phyloP scores from a whole-genome alignment of 192 early-diverging fungal genomes.

The Coemansia sp. region DNA sequence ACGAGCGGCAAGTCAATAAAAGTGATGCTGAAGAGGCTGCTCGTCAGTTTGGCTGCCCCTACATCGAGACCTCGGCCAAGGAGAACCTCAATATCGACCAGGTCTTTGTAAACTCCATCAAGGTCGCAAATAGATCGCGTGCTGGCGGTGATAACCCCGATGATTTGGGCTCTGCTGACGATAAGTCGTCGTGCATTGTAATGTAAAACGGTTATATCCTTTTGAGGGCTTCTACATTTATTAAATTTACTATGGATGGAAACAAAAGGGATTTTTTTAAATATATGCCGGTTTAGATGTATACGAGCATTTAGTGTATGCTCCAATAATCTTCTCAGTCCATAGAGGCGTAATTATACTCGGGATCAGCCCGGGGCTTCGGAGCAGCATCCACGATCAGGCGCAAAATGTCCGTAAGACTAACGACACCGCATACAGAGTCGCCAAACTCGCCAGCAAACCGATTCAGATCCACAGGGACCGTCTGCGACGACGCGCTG shows the following conservation, averaged over 20 bases:
- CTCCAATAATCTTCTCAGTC: conserved; percentile 16
- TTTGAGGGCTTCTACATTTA: background rate
- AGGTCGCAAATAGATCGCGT: conserved; percentile 26
- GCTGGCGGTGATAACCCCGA: conserved; percentile 16
- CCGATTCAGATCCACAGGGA: conserved; percentile 20
- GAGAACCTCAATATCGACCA: conserved; percentile 81
- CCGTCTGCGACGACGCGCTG: conserved; percentile 38
- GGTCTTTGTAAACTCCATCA: conserved; percentile 41
- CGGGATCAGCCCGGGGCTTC: conserved; percentile 13
- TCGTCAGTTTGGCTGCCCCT: conserved; percentile 79
- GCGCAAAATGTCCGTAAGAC: conserved; percentile 75
- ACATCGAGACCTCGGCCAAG: conserved; percentile 89
- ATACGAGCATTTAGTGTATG: background rate
- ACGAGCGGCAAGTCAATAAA: conserved; percentile 63
- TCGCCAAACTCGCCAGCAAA: conserved; percentile 41
- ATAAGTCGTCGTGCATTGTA: conserved; percentile 42
- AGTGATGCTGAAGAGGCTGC: conserved; percentile 80
- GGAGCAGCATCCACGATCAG: conserved; percentile 54
- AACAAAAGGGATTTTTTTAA: background rate
- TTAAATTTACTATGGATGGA: background rate
- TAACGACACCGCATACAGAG: conserved; percentile 63
- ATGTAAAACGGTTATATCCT: conserved; percentile 4
- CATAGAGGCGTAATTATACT: conserved; percentile 48
- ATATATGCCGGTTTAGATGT: background rate
- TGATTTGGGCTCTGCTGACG: conserved; percentile 8